Evolutionary conservation across 768 basidiomycete genomes (phyloP).

Genomic region (Leccinum disarticulatum): DNA sequence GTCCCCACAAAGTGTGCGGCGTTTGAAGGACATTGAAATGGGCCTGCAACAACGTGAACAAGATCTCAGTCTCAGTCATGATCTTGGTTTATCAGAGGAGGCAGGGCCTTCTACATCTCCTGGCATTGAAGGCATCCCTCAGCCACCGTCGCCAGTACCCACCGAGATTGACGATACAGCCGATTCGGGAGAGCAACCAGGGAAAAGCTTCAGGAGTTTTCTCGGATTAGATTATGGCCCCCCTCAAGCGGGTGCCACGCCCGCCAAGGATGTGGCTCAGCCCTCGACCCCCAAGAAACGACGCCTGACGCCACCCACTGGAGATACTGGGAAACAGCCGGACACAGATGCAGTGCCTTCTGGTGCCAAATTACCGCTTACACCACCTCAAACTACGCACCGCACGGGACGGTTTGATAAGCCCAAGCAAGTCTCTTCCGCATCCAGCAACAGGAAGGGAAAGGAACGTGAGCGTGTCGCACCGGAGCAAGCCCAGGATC

Average conservation of each 20-base stretch:
- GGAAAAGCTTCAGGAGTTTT: slow-evolving; percentile 19
- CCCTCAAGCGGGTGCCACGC: slow-evolving; percentile 8
- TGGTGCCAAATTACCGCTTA: slow-evolving; percentile 12
- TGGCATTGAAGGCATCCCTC: slow-evolving; percentile 5
- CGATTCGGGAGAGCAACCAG: slow-evolving; percentile 12
- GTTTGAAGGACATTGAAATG: slow-evolving; percentile 13
- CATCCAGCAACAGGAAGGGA: slow-evolving; percentile 21
- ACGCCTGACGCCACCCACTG: slow-evolving; percentile 7
- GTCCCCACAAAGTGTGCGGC: slow-evolving; percentile 12
- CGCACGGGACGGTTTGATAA: slow-evolving; percentile 2
- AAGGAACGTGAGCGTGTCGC: slow-evolving; percentile 25
- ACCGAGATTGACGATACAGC: slow-evolving; percentile 26
- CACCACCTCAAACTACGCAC: slow-evolving; percentile 30
- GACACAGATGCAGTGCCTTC: neutral
- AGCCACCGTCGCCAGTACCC: slow-evolving; percentile 28
- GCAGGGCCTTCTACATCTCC: neutral
- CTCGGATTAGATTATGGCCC: slow-evolving; percentile 20
- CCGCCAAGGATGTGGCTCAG: slow-evolving; percentile 13
- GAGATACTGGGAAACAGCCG: neutral
- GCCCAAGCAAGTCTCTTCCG: slow-evolving; percentile 2
- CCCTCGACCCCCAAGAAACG: slow-evolving; percentile 29
- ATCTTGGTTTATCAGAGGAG: slow-evolving; percentile 6
- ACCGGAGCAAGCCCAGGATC: slow-evolving; percentile 1
- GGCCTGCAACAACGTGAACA: slow-evolving; percentile 19
- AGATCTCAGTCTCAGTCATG: slow-evolving; percentile 13